These are phyloP conservation scores for Ophiosphaerella herpotricha DNA, from an alignment of 2,329 filamentous ascomycete genomes.

Conservation along the genomic window DNA sequence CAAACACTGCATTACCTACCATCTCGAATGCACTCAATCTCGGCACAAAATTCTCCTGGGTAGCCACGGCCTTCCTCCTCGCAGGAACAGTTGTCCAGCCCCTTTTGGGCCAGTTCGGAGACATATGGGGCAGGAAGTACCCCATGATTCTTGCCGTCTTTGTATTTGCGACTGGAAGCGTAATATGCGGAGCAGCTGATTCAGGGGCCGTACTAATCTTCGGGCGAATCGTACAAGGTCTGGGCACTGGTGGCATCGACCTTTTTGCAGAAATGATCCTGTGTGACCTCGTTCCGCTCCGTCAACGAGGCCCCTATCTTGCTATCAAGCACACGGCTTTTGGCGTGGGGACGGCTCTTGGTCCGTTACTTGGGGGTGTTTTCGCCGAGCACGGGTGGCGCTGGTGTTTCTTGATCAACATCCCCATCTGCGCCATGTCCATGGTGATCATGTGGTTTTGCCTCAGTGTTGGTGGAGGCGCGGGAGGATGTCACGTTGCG, in stretches of 20 bases:
- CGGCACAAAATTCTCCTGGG: constrained; percentile 31
- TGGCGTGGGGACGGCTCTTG: too few relatives aligned
- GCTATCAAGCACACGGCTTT: constrained; percentile 33
- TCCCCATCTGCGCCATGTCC: constrained; percentile 38
- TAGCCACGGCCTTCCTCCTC: constrained; percentile 34
- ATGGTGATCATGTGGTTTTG: constrained; percentile 34
- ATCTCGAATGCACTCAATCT: constrained; percentile 39
- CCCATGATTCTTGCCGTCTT: constrained; percentile 45
- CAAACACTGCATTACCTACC: constrained; percentile 49
- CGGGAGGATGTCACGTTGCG: constrained; percentile 13
- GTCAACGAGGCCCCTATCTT: constrained; percentile 50
- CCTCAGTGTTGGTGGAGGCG: constrained; percentile 33
- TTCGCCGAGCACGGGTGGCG: too few relatives aligned
- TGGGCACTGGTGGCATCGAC: constrained; percentile 54
- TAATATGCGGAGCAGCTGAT: constrained; percentile 55
- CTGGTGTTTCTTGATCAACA: constrained; percentile 52
- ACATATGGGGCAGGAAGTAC: constrained; percentile 59
- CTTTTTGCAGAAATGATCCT: constrained; percentile 56
- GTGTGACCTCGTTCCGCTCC: constrained; percentile 56
- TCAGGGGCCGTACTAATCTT: constrained; percentile 56
- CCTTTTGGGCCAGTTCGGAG: constrained; percentile 55
- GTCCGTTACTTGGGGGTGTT: too few relatives aligned
- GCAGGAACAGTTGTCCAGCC: constrained; percentile 54
- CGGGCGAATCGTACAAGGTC: constrained; percentile 61
- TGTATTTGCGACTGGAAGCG: constrained; percentile 59